Evolutionary conservation across 2,329 filamentous ascomycete species (phyloP).

Genomic region (Sporothrix euskadiensis): DNA sequence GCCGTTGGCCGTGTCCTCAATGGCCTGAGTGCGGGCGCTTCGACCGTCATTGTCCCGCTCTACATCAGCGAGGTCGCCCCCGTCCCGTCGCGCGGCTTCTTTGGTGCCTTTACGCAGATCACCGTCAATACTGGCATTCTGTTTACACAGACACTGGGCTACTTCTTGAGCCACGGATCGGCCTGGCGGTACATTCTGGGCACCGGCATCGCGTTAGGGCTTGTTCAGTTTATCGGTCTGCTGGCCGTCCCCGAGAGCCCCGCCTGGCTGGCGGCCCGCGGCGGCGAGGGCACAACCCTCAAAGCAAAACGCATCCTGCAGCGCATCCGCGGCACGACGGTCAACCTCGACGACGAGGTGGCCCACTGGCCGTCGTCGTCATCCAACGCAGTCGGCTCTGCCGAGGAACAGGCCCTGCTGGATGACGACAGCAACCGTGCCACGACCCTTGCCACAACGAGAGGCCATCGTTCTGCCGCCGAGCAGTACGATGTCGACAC

Average conservation of each 20-base stretch:
- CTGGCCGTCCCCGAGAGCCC: constrained; percentile 82
- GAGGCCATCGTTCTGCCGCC: neutral
- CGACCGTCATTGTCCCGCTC: constrained; percentile 89
- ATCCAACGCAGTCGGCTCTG: constrained; percentile 40
- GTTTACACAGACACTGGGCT: constrained; percentile 77
- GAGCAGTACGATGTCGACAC: neutral
- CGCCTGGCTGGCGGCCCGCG: constrained; percentile 72
- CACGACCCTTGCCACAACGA: neutral
- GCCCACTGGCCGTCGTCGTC: constrained; percentile 55
- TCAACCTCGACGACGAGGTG: constrained; percentile 73
- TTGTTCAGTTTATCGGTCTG: constrained; percentile 68
- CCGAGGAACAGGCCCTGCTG: constrained; percentile 72
- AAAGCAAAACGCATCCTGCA: constrained; percentile 67
- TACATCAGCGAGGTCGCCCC: constrained; percentile 94
- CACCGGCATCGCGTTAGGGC: constrained; percentile 67
- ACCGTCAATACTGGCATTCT: constrained; percentile 92
- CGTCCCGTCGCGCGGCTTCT: constrained; percentile 71
- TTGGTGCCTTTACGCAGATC: constrained; percentile 83
- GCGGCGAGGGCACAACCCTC: constrained; percentile 53
- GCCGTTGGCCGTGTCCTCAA: constrained; percentile 74
- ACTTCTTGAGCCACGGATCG: constrained; percentile 76
- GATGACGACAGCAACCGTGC: constrained; percentile 33
- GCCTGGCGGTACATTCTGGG: constrained; percentile 84
- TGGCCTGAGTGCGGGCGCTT: constrained; percentile 81
- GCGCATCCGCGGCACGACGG: constrained; percentile 69